phyloP scores from a whole-genome alignment of 192 early-diverging fungal species.

The Coemansia sp. region DNA sequence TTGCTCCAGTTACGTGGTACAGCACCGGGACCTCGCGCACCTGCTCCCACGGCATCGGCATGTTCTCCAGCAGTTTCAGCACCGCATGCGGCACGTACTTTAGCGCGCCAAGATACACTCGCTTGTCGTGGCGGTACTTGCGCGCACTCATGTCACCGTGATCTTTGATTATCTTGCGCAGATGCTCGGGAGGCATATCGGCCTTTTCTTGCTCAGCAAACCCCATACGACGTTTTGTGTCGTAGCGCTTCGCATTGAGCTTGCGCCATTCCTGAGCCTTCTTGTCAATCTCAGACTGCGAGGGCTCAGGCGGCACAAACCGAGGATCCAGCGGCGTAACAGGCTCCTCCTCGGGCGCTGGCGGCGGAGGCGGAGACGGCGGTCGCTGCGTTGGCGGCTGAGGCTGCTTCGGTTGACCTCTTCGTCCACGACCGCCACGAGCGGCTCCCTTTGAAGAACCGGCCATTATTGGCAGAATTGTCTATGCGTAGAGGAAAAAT shows the following conservation, averaged over 20 bases:
- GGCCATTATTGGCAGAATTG: slow-evolving; percentile 1
- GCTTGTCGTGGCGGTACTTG: slow-evolving; percentile 96
- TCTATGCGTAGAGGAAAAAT: not conserved
- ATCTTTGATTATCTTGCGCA: slow-evolving; percentile 98
- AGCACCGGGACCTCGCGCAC: slow-evolving; percentile 93
- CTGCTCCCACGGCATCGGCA: slow-evolving; percentile 99
- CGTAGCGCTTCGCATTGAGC: slow-evolving; percentile 86
- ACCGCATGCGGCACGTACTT: slow-evolving; percentile 99
- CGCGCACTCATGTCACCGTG: slow-evolving; percentile 99
- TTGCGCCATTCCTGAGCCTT: slow-evolving; percentile 92
- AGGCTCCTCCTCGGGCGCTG: slow-evolving; percentile 1
- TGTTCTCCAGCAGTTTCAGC: slow-evolving; percentile 95
- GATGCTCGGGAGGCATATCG: slow-evolving; percentile 96
- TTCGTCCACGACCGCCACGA: slow-evolving; percentile 1
- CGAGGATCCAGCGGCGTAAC: slow-evolving; percentile 29
- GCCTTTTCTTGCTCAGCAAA: slow-evolving; percentile 93
- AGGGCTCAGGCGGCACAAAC: slow-evolving; percentile 31
- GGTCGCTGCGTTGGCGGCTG: slow-evolving; percentile 11
- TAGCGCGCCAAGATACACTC: slow-evolving; percentile 95
- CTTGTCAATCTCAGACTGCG: slow-evolving; percentile 29
- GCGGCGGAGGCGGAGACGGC: not conserved
- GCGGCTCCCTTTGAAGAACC: slow-evolving; percentile 7
- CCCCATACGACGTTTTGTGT: slow-evolving; percentile 93
- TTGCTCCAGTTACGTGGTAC: slow-evolving; percentile 98
- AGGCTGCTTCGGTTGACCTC: not conserved